phyloP scores from a whole-genome alignment of 2,329 filamentous ascomycete genomes.

The Calonectria henricotiae region DNA sequence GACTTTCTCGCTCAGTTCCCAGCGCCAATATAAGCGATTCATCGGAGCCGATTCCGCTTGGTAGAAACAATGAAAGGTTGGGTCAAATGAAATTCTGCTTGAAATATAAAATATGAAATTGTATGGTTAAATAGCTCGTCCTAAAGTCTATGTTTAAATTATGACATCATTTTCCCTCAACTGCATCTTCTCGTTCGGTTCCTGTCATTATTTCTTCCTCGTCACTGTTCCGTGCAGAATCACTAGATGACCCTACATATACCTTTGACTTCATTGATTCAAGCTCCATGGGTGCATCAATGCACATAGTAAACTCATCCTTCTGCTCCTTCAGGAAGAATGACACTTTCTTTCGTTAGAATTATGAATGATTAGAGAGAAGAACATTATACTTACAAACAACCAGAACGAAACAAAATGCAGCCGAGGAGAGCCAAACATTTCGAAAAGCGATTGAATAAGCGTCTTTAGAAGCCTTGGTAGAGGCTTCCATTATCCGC shows the following conservation, averaged over 20 bases:
- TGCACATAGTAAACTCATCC: neutral
- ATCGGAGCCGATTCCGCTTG: too few species aligned
- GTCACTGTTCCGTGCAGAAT: neutral
- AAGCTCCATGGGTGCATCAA: neutral
- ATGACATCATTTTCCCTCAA: neutral
- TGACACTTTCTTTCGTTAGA: neutral
- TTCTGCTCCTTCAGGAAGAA: neutral
- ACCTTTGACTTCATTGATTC: neutral
- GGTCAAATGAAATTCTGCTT: too few species aligned
- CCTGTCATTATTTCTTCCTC: neutral
- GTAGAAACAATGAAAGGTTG: too few species aligned
- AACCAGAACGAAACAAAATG: neutral
- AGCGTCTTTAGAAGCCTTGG: neutral
- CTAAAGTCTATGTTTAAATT: too few species aligned
- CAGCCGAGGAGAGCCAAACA: neutral
- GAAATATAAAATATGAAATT: too few species aligned
- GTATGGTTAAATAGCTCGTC: too few species aligned
- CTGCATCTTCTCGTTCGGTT: neutral
- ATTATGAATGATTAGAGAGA: neutral
- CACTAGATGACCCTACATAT: neutral
- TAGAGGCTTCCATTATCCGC: neutral
- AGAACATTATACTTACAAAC: neutral
- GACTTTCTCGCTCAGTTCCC: too few species aligned
- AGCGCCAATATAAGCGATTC: too few species aligned
- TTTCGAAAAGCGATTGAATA: neutral